These are phyloP conservation scores for Baudoinia panamericana DNA, from an alignment of 495 filamentous ascomycete genomes.

Conservation along the genomic window DNA sequence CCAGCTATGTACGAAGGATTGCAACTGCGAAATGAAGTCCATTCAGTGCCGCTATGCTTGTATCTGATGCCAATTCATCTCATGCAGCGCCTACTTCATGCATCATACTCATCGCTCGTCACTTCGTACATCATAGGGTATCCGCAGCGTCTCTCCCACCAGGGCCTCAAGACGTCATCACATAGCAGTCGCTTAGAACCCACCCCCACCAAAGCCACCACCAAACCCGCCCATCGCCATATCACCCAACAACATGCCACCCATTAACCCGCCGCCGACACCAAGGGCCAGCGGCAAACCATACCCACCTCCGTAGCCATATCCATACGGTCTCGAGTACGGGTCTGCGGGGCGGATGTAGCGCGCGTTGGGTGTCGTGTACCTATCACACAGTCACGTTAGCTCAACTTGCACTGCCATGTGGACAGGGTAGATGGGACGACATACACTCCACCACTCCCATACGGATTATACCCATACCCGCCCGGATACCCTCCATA, in stretches of 20 bases:
- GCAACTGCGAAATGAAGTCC: too few relatives aligned
- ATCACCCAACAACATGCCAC: slow-evolving; percentile 33
- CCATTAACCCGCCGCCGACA: slow-evolving; percentile 29
- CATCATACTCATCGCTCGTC: too few relatives aligned
- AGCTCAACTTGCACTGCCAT: background rate
- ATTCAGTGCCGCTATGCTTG: too few relatives aligned
- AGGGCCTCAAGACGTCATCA: too few relatives aligned
- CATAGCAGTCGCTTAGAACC: too few relatives aligned
- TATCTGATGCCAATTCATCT: too few relatives aligned
- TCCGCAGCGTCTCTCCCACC: too few relatives aligned
- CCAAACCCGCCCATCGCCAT: slow-evolving; percentile 11
- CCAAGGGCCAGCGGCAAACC: slow-evolving; percentile 31
- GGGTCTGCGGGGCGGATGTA: slow-evolving; percentile 34
- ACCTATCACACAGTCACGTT: slow-evolving; percentile 23
- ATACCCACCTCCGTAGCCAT: slow-evolving; percentile 32
- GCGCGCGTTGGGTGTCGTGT: slow-evolving; percentile 32
- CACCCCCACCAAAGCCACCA: slow-evolving; percentile 2
- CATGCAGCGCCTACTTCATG: too few relatives aligned
- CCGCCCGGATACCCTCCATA: slow-evolving; percentile 18
- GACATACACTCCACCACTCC: background rate
- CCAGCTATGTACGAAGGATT: too few relatives aligned
- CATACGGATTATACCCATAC: slow-evolving; percentile 34
- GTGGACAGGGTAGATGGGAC: background rate
- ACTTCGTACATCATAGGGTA: too few relatives aligned
- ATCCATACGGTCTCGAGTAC: slow-evolving; percentile 34